A percentile compares a stretch with the other conserved stretches of the same genome.
These are phyloP conservation scores for Rosa chinensis DNA, from an alignment of 306 rosid genomes.

Conservation along the genomic window DNA sequence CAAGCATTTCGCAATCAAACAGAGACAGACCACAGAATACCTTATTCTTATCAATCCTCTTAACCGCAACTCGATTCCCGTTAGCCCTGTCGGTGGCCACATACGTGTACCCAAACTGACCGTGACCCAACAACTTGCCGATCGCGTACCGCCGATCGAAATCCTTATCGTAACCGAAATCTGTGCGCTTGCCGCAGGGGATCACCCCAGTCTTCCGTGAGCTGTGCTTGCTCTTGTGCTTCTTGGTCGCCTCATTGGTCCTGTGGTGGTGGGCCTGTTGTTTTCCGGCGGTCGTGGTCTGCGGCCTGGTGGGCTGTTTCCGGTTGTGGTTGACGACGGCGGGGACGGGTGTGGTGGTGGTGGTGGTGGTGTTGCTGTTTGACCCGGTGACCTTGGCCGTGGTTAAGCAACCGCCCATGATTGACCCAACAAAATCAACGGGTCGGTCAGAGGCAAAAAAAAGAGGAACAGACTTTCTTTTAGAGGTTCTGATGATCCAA, in stretches of 20 bases:
- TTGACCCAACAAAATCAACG: slow-evolving; percentile 2
- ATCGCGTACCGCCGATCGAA: slow-evolving; percentile 62
- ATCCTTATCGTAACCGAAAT: slow-evolving; percentile 84
- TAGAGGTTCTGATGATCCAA: slow-evolving; percentile 36
- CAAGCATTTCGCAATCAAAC: slow-evolving; percentile 13
- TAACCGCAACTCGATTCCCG: slow-evolving; percentile 45
- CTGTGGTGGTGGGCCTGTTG: slow-evolving; percentile 21
- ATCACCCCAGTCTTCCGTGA: slow-evolving; percentile 42
- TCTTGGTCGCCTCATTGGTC: slow-evolving; percentile 38
- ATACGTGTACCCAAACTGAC: slow-evolving; percentile 95
- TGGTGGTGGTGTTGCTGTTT: slow-evolving; percentile 36
- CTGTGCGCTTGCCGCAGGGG: slow-evolving; percentile 92
- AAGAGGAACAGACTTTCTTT: background rate
- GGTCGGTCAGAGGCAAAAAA: background rate
- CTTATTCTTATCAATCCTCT: too few species aligned
- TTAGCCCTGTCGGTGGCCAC: slow-evolving; percentile 70
- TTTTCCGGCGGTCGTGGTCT: slow-evolving; percentile 5
- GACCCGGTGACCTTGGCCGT: slow-evolving; percentile 38
- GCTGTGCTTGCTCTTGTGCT: slow-evolving; percentile 29
- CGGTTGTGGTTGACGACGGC: slow-evolving; percentile 26
- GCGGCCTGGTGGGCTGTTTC: slow-evolving; percentile 23
- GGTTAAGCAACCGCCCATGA: slow-evolving; percentile 42
- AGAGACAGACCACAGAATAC: background rate
- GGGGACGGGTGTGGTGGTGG: background rate
- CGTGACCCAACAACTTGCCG: slow-evolving; percentile 92